Evolutionary conservation across 495 filamentous ascomycete genomes (phyloP).

Genomic region (Durotheca rogersii): DNA sequence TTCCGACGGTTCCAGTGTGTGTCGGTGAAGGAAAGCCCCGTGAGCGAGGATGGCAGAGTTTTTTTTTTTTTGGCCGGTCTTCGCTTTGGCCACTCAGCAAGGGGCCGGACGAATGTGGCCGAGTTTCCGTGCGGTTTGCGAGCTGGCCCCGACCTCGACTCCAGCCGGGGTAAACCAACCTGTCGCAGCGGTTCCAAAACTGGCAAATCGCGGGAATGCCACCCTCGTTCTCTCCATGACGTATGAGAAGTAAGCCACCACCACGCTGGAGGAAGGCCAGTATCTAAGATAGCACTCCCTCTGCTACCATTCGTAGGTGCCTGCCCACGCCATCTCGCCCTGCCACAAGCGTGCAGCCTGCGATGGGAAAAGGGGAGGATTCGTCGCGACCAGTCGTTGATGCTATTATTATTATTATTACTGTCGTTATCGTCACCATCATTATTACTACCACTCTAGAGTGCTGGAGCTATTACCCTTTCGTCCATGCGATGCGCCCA

Average conservation of each 20-base stretch:
- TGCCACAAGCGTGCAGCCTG: no score
- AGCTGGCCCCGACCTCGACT: constrained; percentile 2
- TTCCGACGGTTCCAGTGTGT: constrained; percentile 18
- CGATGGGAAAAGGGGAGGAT: no score
- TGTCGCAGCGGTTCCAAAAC: neutral
- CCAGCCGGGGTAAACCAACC: constrained; percentile 12
- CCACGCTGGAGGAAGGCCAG: constrained; percentile 23
- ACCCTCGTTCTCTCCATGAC: constrained; percentile 29
- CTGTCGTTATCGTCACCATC: no score
- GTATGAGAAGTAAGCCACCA: constrained; percentile 33
- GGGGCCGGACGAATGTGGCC: constrained; percentile 2
- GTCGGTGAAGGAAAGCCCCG: constrained; percentile 32
- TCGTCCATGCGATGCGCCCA: no score
- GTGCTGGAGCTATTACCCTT: no score
- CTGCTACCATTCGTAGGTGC: no score
- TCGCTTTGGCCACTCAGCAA: constrained; percentile 1
- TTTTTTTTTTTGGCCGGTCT: no score
- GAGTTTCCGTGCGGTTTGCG: constrained; percentile 21
- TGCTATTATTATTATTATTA: no score
- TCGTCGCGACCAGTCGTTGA: no score
- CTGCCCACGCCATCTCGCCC: no score
- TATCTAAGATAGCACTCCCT: no score
- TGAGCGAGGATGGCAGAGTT: constrained; percentile 11
- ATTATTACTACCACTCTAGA: no score
- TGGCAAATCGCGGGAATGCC: constrained; percentile 28